These are phyloP conservation scores for Taphrina flavorubra DNA, from an alignment of 1,139 yeast species.

Conservation along the genomic window DNA sequence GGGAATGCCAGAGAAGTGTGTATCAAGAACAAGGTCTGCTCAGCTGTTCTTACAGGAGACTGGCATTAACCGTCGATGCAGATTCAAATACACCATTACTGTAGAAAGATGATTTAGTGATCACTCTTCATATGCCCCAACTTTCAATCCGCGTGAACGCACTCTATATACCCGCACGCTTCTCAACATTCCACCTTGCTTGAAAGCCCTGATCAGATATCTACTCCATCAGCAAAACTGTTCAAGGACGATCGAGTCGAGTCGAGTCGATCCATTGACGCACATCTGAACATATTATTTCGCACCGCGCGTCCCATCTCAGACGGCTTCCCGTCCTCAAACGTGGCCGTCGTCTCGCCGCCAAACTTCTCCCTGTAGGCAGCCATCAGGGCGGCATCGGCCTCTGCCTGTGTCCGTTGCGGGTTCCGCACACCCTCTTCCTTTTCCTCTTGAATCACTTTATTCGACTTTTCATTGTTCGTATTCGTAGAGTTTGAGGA, in stretches of 20 bases:
- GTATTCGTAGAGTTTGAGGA: neutral
- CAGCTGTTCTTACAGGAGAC: too few relatives aligned
- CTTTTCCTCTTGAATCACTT: neutral
- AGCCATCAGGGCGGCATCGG: constrained; percentile 34
- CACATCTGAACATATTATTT: constrained; percentile 38
- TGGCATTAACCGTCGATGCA: too few relatives aligned
- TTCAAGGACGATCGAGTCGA: neutral
- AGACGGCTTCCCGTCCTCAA: constrained; percentile 34
- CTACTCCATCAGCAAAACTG: neutral
- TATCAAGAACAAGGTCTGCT: neutral
- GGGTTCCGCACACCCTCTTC: constrained; percentile 8
- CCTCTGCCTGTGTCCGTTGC: constrained; percentile 20
- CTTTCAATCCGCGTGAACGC: neutral
- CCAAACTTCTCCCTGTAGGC: constrained; percentile 35
- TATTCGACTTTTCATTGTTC: neutral
- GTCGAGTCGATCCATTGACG: neutral
- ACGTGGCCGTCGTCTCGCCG: constrained; percentile 35
- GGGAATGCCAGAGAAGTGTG: neutral
- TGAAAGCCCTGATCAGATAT: neutral
- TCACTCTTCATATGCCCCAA: too few relatives aligned
- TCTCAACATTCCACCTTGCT: neutral
- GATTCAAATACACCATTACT: too few relatives aligned
- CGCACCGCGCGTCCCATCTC: constrained; percentile 37
- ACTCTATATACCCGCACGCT: neutral
- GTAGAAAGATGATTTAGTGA: too few relatives aligned